Conservation (phyloP, 768 basidiomycete genomes). For the Auricularia cornea region DNA sequence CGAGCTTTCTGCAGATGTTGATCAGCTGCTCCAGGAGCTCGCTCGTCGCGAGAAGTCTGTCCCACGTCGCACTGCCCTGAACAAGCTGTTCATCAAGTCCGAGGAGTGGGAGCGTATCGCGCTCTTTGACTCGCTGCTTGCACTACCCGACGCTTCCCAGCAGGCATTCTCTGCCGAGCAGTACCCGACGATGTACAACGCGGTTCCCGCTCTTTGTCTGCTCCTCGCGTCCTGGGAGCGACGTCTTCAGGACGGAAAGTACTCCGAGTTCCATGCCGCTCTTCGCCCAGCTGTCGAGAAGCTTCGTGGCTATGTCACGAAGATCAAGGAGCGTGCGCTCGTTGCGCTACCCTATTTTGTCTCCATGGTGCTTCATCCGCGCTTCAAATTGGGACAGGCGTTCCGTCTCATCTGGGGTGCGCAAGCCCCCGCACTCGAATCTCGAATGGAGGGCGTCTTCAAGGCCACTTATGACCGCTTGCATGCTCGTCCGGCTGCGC, state of each 20-base stretch:
- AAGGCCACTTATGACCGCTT: no score
- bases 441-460: no score
- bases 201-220: background rate
- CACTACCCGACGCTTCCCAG: background rate
- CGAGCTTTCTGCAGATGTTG: background rate
- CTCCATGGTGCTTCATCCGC: no score
- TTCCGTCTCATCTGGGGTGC: no score
- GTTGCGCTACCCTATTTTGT: no score
- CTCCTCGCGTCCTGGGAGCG: background rate
- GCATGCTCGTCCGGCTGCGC: no score
- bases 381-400: no score
- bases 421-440: no score
- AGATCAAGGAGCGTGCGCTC: no score
- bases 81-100: background rate
- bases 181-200: background rate
- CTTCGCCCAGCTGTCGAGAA: background rate
- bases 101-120: background rate
- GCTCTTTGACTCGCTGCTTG: background rate
- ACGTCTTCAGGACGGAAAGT: background rate
- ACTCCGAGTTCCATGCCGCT: background rate
- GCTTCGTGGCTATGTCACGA: no score
- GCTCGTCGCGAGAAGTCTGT: background rate
- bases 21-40: background rate
- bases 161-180: conserved; percentile 2
- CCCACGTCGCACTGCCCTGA: background rate